Percentiles rank a stretch among this genome's conserved stretches.
Evolutionary conservation across 2,329 filamentous ascomycete species (phyloP).

Genomic region (Penicillium hesseltinei): DNA sequence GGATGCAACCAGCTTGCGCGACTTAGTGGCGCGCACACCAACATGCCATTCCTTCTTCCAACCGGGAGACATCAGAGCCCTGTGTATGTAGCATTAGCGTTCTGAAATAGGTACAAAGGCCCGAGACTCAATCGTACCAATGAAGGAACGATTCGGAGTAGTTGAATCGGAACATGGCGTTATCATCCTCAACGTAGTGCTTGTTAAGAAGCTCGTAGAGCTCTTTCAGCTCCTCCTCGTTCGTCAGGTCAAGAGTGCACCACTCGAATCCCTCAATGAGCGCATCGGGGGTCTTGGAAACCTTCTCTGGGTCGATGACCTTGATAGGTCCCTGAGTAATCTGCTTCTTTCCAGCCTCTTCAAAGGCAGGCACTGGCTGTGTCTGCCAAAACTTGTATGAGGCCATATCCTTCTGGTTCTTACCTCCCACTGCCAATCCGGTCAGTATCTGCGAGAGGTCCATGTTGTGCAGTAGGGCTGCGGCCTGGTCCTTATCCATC

Average conservation of each 20-base stretch:
- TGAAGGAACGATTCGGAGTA: slow-evolving; percentile 86
- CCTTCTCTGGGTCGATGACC: slow-evolving; percentile 71
- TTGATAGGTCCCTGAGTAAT: slow-evolving; percentile 80
- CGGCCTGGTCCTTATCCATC: slow-evolving; percentile 60
- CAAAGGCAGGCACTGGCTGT: slow-evolving; percentile 86
- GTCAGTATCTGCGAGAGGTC: slow-evolving; percentile 50
- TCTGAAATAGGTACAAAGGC: not conserved
- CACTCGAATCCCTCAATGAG: slow-evolving; percentile 87
- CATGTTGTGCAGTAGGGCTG: slow-evolving; percentile 51
- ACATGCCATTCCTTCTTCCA: slow-evolving; percentile 96
- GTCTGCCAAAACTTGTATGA: slow-evolving; percentile 99
- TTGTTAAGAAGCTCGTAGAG: slow-evolving; percentile 87
- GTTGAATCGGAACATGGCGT: slow-evolving; percentile 96
- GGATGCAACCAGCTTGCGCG: slow-evolving; percentile 86
- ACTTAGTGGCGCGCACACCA: slow-evolving; percentile 80
- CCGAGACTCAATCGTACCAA: slow-evolving; percentile 57
- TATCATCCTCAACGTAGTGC: slow-evolving; percentile 96
- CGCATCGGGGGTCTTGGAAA: slow-evolving; percentile 72
- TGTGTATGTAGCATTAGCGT: slow-evolving; percentile 34
- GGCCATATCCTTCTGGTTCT: slow-evolving; percentile 94
- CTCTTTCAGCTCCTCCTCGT: slow-evolving; percentile 77
- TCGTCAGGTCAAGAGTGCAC: slow-evolving; percentile 82
- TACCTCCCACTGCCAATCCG: slow-evolving; percentile 67
- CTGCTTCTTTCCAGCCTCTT: slow-evolving; percentile 46
- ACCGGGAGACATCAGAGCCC: slow-evolving; percentile 90